These are phyloP conservation scores for Abrus pulchellus DNA, from an alignment of 306 rosid species.

Conservation along the genomic window DNA sequence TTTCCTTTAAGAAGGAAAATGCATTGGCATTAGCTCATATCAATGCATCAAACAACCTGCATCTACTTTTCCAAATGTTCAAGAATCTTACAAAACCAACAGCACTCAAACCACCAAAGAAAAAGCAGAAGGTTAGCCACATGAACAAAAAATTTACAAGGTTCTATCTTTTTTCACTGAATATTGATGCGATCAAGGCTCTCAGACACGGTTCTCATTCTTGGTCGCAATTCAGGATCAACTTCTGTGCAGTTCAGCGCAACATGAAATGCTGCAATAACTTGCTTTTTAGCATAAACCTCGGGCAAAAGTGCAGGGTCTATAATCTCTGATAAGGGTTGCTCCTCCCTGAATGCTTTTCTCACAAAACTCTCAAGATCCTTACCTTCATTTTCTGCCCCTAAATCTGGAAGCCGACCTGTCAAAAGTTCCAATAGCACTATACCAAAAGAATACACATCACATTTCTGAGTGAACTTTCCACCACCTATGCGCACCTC, in stretches of 20 bases:
- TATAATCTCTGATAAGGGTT: conserved; percentile 69
- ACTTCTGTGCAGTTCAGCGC: conserved; percentile 80
- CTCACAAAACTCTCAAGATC: conserved; percentile 67
- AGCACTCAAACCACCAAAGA: conserved; percentile 16
- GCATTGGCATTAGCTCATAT: conserved; percentile 5
- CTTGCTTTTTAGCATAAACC: conserved; percentile 76
- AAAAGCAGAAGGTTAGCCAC: conserved; percentile 25
- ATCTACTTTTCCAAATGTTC: conserved; percentile 4
- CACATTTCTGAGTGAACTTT: conserved; percentile 81
- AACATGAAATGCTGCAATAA: conserved; percentile 68
- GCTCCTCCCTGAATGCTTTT: conserved; percentile 68
- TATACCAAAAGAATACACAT: conserved; percentile 75
- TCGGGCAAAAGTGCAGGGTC: conserved; percentile 73
- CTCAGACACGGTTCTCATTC: conserved; percentile 75
- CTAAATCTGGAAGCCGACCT: conserved; percentile 63
- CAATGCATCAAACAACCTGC: conserved; percentile 29
- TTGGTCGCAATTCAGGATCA: conserved; percentile 80
- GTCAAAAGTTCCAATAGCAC: conserved; percentile 74
- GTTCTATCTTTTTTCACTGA: conserved; percentile 38
- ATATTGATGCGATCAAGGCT: conserved; percentile 69
- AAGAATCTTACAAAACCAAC: conserved; percentile 32
- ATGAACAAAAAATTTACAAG: conserved; percentile 41
- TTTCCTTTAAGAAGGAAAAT: neutral
- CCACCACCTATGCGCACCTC: conserved; percentile 65
- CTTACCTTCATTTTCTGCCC: conserved; percentile 64